A percentile compares a stretch with the other conserved stretches of the same genome.
Conservation (phyloP, 2,329 filamentous ascomycete genomes). For the Aspergillus novofumigatus region DNA sequence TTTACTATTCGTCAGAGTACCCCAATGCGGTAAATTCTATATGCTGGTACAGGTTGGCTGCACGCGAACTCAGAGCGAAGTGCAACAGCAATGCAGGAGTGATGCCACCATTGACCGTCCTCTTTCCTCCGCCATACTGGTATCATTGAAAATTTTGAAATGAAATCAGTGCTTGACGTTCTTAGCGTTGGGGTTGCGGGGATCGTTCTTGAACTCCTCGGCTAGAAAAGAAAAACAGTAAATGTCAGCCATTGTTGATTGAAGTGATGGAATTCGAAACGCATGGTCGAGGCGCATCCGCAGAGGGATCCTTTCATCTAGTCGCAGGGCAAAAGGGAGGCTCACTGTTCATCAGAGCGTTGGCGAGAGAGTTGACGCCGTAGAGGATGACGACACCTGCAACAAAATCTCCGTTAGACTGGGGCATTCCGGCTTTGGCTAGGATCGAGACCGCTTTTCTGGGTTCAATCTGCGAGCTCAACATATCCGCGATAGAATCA, state of each 20-base stretch:
- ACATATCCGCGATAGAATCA: neutral
- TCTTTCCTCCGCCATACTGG: conserved; percentile 13
- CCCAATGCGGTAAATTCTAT: conserved; percentile 34
- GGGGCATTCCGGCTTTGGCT: conserved; percentile 1
- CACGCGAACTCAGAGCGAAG: conserved; percentile 23
- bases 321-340: conserved; percentile 19
- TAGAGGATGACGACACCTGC: conserved; percentile 81
- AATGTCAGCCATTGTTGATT: conserved; percentile 18
- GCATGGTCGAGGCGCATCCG: neutral
- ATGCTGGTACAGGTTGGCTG: conserved; percentile 37
- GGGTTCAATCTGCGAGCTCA: neutral
- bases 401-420: conserved; percentile 23
- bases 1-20: conserved; percentile 36
- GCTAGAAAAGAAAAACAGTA: conserved; percentile 47
- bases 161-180: conserved; percentile 34
- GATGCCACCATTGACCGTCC: conserved; percentile 15
- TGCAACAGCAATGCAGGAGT: conserved; percentile 18
- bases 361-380: conserved; percentile 82
- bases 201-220: conserved; percentile 96
- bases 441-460: neutral
- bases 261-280: neutral
- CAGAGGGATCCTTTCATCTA: neutral
- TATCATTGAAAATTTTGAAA: conserved; percentile 15
- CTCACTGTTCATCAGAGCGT: conserved; percentile 73
- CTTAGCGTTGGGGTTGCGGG: conserved; percentile 62